Conservation (phyloP, 2,329 filamentous ascomycete genomes). For the Ophiocordyceps polyrhachis-furcata region DNA sequence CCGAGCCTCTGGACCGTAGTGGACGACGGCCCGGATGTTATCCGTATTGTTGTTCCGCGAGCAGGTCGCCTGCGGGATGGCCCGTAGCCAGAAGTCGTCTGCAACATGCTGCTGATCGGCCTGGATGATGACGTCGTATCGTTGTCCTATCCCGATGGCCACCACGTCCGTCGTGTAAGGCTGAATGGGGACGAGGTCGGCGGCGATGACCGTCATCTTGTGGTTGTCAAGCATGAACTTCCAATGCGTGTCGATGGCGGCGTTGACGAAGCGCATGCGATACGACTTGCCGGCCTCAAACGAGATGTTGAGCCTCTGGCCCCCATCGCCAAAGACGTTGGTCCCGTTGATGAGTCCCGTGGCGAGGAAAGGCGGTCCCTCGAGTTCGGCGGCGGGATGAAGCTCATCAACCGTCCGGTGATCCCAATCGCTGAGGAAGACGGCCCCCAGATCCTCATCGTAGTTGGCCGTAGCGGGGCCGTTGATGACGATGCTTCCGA, state of each 20-base stretch:
- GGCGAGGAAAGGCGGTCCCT: constrained; percentile 10
- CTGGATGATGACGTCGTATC: constrained; percentile 26
- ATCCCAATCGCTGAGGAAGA: constrained; percentile 42
- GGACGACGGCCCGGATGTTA: not conserved
- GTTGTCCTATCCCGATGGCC: constrained; percentile 25
- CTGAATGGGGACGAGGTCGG: constrained; percentile 37
- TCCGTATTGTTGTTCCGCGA: not conserved
- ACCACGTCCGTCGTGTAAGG: constrained; percentile 33
- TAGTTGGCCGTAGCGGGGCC: constrained; percentile 40
- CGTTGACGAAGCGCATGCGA: constrained; percentile 28
- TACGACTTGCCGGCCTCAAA: constrained; percentile 24
- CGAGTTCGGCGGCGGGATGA: constrained; percentile 2
- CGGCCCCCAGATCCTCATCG: constrained; percentile 41
- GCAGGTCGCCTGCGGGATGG: not conserved
- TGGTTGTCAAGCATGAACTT: constrained; percentile 38
- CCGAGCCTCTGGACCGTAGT: not conserved
- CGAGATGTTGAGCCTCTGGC: constrained; percentile 14
- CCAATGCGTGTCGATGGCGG: constrained; percentile 21
- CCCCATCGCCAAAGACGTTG: constrained; percentile 17
- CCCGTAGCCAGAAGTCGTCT: constrained; percentile 28
- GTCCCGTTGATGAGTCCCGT: constrained; percentile 28
- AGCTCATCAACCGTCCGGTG: constrained; percentile 23
- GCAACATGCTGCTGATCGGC: constrained; percentile 14
- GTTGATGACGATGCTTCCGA: constrained; percentile 42
- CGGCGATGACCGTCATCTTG: constrained; percentile 34